Base-by-base conservation (phyloP, 2,329 filamentous ascomycete species). In the Aspergillus fumigatiaffinis region DNA sequence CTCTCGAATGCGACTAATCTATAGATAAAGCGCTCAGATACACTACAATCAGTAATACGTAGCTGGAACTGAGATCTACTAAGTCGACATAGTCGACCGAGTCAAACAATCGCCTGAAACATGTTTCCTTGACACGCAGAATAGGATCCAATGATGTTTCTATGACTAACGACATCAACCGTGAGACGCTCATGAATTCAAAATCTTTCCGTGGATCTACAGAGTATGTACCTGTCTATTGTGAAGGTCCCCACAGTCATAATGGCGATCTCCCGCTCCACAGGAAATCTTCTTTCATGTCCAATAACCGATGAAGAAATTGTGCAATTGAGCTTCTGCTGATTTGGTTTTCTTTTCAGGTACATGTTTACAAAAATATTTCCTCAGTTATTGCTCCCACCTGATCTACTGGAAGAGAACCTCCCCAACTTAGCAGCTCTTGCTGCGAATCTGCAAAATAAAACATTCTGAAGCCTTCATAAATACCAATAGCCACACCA, bases 81-180 rank as follows among this genome's bases (percentile, higher is more conserved):
- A 8, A 23, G 21, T 12, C 21, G 12, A 12, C 44, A 3, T 23
- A 10, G 44, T 47, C 10, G 9, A 47, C n/a, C 21, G 32, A 25
- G 21, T 49, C 41, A 29, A 55, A 51, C 46, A 62, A 26, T 23
- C 42, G 53, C 46, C 56, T 38, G 12, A 60, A 52, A 52, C 21
- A 9, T 51, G 21, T 9, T 51, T 58, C 41, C 48, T 54, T 44
- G n/a, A 17, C 6, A 5, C 7, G n/a, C 1, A 20, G 17, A n/a
- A 21, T n/a, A 9, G 3, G n/a, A 21, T 21, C 41, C 41, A n/a
- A 10, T n/a, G 9, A 35, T 35, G 12, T 35, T 35, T 17, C 12
- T 35, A 17, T 17, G 32, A 35, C 32, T 35, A 29, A 12, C 28
- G 10, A 12, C 28, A 29, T 12, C 28, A 29, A 29, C 28, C 28